Conservation (phyloP, 768 basidiomycete species). For the Russula vinacea region DNA sequence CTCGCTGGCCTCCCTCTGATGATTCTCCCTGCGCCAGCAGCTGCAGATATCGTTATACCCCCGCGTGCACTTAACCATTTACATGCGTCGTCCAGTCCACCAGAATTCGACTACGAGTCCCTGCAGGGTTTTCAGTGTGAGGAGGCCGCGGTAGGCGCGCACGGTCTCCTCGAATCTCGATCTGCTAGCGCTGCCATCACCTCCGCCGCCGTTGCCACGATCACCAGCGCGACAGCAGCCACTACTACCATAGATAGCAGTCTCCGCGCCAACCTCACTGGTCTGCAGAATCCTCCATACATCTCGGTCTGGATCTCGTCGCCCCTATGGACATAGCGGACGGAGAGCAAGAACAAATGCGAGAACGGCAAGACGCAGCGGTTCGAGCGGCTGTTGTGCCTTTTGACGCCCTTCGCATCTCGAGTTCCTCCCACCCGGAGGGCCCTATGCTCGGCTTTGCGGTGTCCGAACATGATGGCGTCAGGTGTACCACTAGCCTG, state of each 20-base stretch:
- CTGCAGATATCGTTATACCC: conserved; percentile 8
- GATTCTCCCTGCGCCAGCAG: conserved; percentile 3
- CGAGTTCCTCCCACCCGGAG: conserved; percentile 6
- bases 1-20: conserved; percentile 10
- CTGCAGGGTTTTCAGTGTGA: conserved; percentile 20
- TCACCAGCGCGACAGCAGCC: neutral
- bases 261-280: neutral
- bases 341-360: neutral
- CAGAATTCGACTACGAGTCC: neutral
- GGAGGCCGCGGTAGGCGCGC: conserved; percentile 19
- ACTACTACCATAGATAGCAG: neutral
- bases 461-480: neutral
- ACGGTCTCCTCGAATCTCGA: conserved; percentile 22
- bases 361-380: neutral
- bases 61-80: conserved; percentile 12
- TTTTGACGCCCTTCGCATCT: conserved; percentile 1
- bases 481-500: neutral
- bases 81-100: neutral
- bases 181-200: neutral
- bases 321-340: conserved; percentile 7
- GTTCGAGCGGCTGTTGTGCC: neutral
- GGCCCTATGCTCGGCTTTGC: conserved; percentile 20
- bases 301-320: conserved; percentile 5
- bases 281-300: neutral
- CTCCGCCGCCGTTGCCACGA: neutral